Evolutionary conservation across 768 basidiomycete species (phyloP).

Genomic region (Hericium alpestre): DNA sequence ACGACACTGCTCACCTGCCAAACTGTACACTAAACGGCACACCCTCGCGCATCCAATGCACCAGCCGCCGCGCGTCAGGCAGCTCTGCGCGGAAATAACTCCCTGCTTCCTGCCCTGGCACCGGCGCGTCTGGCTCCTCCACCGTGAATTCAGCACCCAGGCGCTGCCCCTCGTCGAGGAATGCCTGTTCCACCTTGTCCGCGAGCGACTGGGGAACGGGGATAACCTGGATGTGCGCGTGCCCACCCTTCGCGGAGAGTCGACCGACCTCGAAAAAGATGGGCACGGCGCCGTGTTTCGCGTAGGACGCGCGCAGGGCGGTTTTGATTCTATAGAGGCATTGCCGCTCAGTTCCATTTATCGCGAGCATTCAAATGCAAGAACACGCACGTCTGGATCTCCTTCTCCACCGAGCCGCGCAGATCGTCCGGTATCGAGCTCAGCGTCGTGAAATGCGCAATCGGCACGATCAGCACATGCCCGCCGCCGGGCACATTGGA

Average conservation of each 20-base stretch:
- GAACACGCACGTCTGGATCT: constrained; percentile 57
- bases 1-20: constrained; percentile 55
- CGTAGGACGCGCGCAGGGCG: constrained; percentile 63
- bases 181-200: constrained; percentile 57
- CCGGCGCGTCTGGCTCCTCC: constrained; percentile 55
- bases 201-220: constrained; percentile 61
- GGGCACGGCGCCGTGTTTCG: constrained; percentile 52
- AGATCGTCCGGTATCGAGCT: constrained; percentile 74
- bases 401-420: constrained; percentile 61
- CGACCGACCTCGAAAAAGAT: constrained; percentile 87
- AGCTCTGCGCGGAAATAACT: constrained; percentile 90
- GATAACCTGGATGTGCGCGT: constrained; percentile 85
- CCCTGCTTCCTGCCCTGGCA: constrained; percentile 38
- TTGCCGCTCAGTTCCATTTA: background rate
- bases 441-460: constrained; percentile 87
- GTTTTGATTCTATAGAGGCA: constrained; percentile 54
- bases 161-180: constrained; percentile 56
- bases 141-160: constrained; percentile 67
- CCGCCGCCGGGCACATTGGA: constrained; percentile 81
- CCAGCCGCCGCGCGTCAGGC: constrained; percentile 74
- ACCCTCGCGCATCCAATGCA: constrained; percentile 73
- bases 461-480: constrained; percentile 87
- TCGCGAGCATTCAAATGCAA: too few species aligned
- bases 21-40: constrained; percentile 86
- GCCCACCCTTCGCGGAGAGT: constrained; percentile 76